Evolutionary conservation across 2,329 filamentous ascomycete genomes (phyloP).

Genomic region (Aspergillus phoenicis): DNA sequence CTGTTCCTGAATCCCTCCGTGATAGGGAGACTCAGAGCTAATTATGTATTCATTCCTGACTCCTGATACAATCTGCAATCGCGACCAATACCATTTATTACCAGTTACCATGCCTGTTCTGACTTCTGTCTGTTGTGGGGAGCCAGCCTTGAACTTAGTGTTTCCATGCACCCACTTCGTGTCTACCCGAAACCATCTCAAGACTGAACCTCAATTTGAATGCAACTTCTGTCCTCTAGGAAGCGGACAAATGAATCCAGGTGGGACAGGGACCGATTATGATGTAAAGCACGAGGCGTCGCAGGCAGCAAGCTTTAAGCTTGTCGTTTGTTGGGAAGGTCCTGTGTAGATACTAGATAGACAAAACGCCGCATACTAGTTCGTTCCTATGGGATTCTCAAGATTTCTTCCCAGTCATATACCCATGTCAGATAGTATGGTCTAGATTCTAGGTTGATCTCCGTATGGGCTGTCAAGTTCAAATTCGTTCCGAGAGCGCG

Average conservation of each 20-base stretch:
- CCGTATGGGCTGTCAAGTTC: too few relatives aligned
- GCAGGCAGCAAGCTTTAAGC: background rate
- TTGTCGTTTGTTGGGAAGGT: background rate
- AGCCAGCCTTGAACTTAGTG: conserved; percentile 30
- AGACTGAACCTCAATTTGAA: background rate
- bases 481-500: too few relatives aligned
- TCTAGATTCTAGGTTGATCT: too few relatives aligned
- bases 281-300: background rate
- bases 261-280: conserved; percentile 1
- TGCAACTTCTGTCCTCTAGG: background rate
- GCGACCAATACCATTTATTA: background rate
- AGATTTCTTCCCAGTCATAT: too few relatives aligned
- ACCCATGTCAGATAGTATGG: too few relatives aligned
- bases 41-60: background rate
- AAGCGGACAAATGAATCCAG: background rate
- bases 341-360: too few relatives aligned
- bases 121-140: conserved; percentile 12
- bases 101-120: conserved; percentile 1
- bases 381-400: too few relatives aligned
- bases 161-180: conserved; percentile 20
- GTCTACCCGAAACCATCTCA: conserved; percentile 25
- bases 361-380: too few relatives aligned
- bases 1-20: background rate
- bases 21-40: background rate
- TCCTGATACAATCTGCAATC: conserved; percentile 6